phyloP scores from a whole-genome alignment of 2,329 filamentous ascomycete species.

The Ambrosiella cleistominuta region DNA sequence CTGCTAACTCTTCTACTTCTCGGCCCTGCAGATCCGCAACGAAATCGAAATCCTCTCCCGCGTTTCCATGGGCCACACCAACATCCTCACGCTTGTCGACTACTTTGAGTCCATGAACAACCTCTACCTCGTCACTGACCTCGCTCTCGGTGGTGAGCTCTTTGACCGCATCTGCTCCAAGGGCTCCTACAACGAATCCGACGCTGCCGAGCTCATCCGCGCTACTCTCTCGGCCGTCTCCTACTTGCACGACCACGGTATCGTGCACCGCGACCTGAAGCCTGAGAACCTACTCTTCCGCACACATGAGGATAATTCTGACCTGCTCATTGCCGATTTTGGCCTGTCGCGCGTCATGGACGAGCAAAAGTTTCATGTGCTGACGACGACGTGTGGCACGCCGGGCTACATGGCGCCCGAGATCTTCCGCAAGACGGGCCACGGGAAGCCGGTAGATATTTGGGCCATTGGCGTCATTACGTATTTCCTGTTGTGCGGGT shows the following conservation, averaged over 20 bases:
- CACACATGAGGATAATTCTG: constrained; percentile 93
- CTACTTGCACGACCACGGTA: constrained; percentile 95
- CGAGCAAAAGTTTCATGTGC: constrained; percentile 91
- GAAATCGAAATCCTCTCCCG: constrained; percentile 94
- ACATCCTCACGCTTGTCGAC: constrained; percentile 92
- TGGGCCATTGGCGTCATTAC: constrained; percentile 98
- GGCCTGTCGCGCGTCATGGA: constrained; percentile 95
- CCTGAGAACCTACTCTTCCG: constrained; percentile 94
- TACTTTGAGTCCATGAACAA: constrained; percentile 99
- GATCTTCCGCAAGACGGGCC: constrained; percentile 96
- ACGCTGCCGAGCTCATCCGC: constrained; percentile 86
- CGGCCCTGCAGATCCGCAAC: constrained; percentile 56
- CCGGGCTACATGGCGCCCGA: constrained; percentile 98
- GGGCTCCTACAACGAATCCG: constrained; percentile 94
- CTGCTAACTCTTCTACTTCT: neutral
- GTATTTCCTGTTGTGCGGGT: constrained; percentile 93
- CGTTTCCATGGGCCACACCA: constrained; percentile 98
- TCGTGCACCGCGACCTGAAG: constrained; percentile 94
- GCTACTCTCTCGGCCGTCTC: constrained; percentile 93
- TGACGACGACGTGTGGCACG: constrained; percentile 94
- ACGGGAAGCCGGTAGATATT: constrained; percentile 94
- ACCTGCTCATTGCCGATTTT: constrained; percentile 93
- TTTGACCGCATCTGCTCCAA: constrained; percentile 98
- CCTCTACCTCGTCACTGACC: constrained; percentile 91
- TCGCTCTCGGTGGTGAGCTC: constrained; percentile 86